phyloP scores from a whole-genome alignment of 1,284 basidiomycete genomes.

The Gyrodon tennesseensis region DNA sequence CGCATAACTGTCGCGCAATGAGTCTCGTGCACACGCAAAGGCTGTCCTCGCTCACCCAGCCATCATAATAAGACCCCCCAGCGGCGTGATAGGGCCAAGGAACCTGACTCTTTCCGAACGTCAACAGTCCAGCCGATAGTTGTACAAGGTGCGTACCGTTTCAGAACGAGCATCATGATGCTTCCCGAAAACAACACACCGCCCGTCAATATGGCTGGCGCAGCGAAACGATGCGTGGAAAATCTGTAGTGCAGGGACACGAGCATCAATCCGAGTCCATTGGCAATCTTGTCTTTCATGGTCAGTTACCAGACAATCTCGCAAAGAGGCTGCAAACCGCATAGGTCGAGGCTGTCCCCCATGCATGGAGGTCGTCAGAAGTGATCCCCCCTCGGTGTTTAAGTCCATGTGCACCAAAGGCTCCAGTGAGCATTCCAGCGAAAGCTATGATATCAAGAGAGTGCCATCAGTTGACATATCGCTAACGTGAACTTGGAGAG shows the following conservation, averaged over 20 bases:
- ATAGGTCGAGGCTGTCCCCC: slow-evolving; percentile 64
- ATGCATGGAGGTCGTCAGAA: slow-evolving; percentile 57
- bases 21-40: slow-evolving; percentile 17
- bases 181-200: slow-evolving; percentile 69
- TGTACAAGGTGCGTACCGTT: slow-evolving; percentile 47
- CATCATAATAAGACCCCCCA: slow-evolving; percentile 74
- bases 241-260: slow-evolving; percentile 73
- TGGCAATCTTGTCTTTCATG: slow-evolving; percentile 58
- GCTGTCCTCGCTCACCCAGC: slow-evolving; percentile 60
- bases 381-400: slow-evolving; percentile 53
- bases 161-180: slow-evolving; percentile 63
- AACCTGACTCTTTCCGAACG: slow-evolving; percentile 53
- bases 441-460: slow-evolving; percentile 46
- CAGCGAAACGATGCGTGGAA: slow-evolving; percentile 64
- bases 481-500: not conserved
- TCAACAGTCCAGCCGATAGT: slow-evolving; percentile 14
- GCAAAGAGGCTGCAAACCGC: slow-evolving; percentile 50
- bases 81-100: slow-evolving; percentile 73
- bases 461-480: slow-evolving; percentile 7
- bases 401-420: slow-evolving; percentile 70
- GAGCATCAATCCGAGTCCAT: slow-evolving; percentile 72
- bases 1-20: slow-evolving; percentile 50
- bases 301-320: slow-evolving; percentile 26
- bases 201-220: slow-evolving; percentile 66
- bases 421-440: slow-evolving; percentile 62